Evolutionary conservation across 331 rosid genomes (phyloP), one percentile per base, ranked within the genome.

Genomic region (Prunus yedoensis): DNA sequence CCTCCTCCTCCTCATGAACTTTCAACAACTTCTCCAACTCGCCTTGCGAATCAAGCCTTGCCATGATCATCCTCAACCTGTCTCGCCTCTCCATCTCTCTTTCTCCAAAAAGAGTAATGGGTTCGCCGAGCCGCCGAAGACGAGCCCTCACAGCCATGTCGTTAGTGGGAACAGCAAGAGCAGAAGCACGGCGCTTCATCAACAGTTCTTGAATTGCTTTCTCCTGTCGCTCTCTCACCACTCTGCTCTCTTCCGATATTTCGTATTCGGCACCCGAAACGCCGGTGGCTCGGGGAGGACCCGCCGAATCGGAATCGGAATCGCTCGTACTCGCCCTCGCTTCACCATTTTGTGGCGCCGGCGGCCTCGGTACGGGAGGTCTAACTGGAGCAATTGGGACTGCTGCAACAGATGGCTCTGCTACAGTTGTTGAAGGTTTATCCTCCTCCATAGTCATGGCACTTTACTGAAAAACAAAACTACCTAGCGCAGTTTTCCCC

Each of bases 71-170:
- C 56, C 99, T 78, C 79, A 94, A 69, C 88, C 97, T 81, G 66
- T 94, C 99, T 15, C 99, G 80, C 56, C 99, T 84, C 81, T 95
- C 97, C 99, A 95, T 92, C 81, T 90, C 99, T 80, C 91, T 87
- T 79, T 95, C 99, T 8, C 99, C 99, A 56, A 95, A 95, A 9
- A 89, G 86, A 27, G 99, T 92, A 21, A 94, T 89, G 11, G 99
- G 99, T 66, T 89, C 99, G 1, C 96, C 92, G 45, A 92, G 99
- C 50, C 93, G 88, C 51, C 97, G 96, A 66, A 95, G 97, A 38
- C 97, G 94, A 54, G 96, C 88, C 32, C 97, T 81, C 77, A 92
- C 97, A 28, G 97, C 96, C 90, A 81, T 88, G 88, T 94, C 97
- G 83, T 92, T 94, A 0, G 99, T 95, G 10, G 97, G 99, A 76